Percentiles rank a stretch among this genome's conserved stretches.
Evolutionary conservation across 2,329 filamentous ascomycete species (phyloP).

Genomic region (Aureobasidium sp.): DNA sequence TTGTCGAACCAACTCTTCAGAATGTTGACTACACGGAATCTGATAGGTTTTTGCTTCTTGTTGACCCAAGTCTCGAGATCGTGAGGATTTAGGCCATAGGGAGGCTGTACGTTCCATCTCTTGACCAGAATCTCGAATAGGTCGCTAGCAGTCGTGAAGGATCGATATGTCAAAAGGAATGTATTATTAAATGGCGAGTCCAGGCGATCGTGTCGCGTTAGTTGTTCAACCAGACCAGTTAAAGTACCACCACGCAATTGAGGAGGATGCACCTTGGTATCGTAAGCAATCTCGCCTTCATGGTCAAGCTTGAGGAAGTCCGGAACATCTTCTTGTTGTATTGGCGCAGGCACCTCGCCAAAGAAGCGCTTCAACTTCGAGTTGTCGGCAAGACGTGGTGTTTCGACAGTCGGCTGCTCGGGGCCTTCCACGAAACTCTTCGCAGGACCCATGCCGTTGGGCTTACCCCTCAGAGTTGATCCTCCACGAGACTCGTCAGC

Average conservation of each 20-base stretch:
- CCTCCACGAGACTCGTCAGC: conserved; percentile 24
- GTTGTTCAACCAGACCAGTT: conserved; percentile 81
- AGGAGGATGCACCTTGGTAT: conserved; percentile 67
- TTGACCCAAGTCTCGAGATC: conserved; percentile 88
- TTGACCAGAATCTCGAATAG: conserved; percentile 89
- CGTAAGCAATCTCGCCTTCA: conserved; percentile 83
- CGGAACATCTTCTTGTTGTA: conserved; percentile 64
- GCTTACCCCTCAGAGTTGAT: conserved; percentile 38
- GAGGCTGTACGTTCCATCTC: conserved; percentile 87
- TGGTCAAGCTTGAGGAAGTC: conserved; percentile 81
- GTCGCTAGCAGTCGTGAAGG: conserved; percentile 84
- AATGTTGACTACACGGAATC: conserved; percentile 95
- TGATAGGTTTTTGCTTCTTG: conserved; percentile 89
- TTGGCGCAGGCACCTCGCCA: conserved; percentile 44
- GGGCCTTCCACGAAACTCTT: conserved; percentile 60
- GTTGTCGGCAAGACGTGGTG: conserved; percentile 27
- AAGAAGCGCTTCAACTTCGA: conserved; percentile 47
- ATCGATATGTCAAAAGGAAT: conserved; percentile 92
- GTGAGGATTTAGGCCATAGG: conserved; percentile 63
- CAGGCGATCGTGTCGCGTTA: conserved; percentile 91
- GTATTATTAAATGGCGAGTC: conserved; percentile 96
- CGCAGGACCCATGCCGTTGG: conserved; percentile 50
- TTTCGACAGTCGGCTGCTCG: conserved; percentile 20
- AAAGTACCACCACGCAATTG: conserved; percentile 84
- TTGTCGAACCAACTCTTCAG: conserved; percentile 97